phyloP scores from a whole-genome alignment of 1,284 basidiomycete genomes.

The Xerocomus alliaceus region DNA sequence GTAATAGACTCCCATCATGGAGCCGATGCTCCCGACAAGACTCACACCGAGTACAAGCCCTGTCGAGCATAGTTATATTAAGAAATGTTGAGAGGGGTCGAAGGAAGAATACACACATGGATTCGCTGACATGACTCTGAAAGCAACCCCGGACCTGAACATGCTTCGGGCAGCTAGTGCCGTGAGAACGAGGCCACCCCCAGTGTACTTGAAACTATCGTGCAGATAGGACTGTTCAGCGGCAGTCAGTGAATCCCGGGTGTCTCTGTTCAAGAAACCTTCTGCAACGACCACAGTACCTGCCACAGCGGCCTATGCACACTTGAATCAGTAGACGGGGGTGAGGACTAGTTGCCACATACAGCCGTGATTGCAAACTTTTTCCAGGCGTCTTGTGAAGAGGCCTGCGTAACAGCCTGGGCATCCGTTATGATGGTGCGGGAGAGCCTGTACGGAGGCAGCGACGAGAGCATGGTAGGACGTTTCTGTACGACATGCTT shows the following conservation, averaged over 20 bases:
- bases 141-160: constrained; percentile 77
- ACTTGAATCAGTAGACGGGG: constrained; percentile 6
- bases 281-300: constrained; percentile 71
- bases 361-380: constrained; percentile 59
- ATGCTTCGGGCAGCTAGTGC: constrained; percentile 80
- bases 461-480: constrained; percentile 23
- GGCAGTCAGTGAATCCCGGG: constrained; percentile 66
- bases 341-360: constrained; percentile 26
- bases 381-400: constrained; percentile 54
- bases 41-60: constrained; percentile 86
- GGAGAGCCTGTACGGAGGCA: constrained; percentile 30
- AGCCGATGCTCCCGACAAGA: constrained; percentile 77
- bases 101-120: constrained; percentile 62
- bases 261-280: constrained; percentile 77
- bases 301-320: constrained; percentile 68
- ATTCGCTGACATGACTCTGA: constrained; percentile 84
- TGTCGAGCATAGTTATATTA: constrained; percentile 32
- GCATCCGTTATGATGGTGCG: constrained; percentile 54
- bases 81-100: not conserved
- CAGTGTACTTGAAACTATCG: constrained; percentile 86
- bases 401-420: constrained; percentile 45
- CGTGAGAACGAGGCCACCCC: constrained; percentile 78
- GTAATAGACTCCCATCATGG: constrained; percentile 80
- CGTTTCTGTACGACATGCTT: constrained; percentile 33
- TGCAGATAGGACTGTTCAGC: constrained; percentile 78